phyloP scores from a whole-genome alignment of 176 grass and related monocot species.

The Cocos nucifera region DNA sequence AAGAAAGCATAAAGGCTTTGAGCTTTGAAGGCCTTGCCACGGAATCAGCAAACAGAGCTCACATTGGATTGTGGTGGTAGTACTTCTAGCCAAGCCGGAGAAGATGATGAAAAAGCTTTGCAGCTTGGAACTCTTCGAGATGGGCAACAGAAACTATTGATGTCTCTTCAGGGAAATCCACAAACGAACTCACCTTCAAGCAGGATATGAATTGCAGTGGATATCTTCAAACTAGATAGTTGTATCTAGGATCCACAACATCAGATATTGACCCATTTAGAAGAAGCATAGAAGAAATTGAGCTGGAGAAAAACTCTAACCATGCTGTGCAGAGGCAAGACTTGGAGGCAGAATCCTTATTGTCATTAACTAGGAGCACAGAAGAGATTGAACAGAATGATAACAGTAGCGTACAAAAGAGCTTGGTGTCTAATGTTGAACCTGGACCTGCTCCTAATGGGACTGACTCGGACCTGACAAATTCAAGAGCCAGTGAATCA shows the following conservation, averaged over 20 bases:
- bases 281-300: constrained; percentile 22
- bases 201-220: constrained; percentile 25
- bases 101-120: constrained; percentile 31
- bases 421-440: neutral
- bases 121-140: constrained; percentile 40
- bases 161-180: constrained; percentile 23
- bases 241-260: constrained; percentile 14
- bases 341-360: neutral
- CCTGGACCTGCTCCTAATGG: neutral
- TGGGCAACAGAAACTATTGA: constrained; percentile 26
- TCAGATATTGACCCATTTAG: constrained; percentile 19
- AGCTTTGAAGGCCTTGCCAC: constrained; percentile 67
- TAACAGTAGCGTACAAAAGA: neutral
- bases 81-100: constrained; percentile 69
- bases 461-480: neutral
- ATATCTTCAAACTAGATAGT: constrained; percentile 19
- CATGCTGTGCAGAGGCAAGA: neutral
- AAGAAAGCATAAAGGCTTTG: constrained; percentile 89
- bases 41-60: constrained; percentile 80
- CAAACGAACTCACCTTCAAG: constrained; percentile 20
- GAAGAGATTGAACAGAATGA: constrained; percentile 1
- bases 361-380: neutral
- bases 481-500: neutral
- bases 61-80: constrained; percentile 80
- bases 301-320: constrained; percentile 14